Percentiles rank a stretch among this genome's conserved stretches.
Evolutionary conservation across 2,329 filamentous ascomycete genomes (phyloP).

Genomic region (Penicillium vulpinum): DNA sequence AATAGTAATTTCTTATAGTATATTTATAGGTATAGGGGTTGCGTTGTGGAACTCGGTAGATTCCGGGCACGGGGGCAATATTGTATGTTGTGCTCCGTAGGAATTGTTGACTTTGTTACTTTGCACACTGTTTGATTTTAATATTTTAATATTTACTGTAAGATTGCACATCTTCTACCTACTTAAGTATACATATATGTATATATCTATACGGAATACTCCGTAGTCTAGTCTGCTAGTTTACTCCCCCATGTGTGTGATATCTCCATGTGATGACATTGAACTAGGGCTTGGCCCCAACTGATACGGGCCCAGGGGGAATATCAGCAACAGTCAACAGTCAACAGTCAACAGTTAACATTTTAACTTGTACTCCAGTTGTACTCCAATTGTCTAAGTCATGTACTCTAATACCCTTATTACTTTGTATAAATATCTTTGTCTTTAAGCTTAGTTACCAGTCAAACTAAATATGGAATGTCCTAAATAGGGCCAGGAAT

Average conservation of each 20-base stretch:
- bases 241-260: background rate
- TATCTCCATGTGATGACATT: background rate
- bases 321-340: background rate
- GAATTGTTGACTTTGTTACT: no score
- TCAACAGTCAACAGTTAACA: background rate
- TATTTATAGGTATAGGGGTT: constrained; percentile 2
- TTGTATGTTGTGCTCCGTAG: no score
- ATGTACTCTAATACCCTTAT: background rate
- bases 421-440: background rate
- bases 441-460: background rate
- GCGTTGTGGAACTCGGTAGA: constrained; percentile 4
- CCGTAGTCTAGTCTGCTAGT: background rate
- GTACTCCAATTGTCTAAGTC: background rate
- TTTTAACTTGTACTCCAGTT: background rate
- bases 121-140: background rate
- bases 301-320: no score
- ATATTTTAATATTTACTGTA: background rate
- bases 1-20: background rate
- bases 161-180: background rate
- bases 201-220: background rate
- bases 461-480: background rate
- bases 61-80: background rate
- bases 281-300: constrained; percentile 2
- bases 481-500: background rate
- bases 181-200: background rate